phyloP scores from a whole-genome alignment of 306 rosid species.

The Fragaria nilgerrensis region DNA sequence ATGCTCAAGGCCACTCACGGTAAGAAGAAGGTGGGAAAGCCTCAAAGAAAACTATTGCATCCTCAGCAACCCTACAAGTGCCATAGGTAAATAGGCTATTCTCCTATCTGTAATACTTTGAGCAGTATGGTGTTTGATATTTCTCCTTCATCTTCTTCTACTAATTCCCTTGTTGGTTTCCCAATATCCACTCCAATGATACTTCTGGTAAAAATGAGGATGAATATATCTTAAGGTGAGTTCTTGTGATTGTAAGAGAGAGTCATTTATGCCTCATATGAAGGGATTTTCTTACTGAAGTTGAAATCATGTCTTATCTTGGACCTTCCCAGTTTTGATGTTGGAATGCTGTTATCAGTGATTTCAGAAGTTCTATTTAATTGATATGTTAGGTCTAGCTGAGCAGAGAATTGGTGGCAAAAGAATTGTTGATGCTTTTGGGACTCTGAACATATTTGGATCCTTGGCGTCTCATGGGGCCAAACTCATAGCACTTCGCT shows the following conservation, averaged over 20 bases:
- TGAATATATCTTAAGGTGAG: not conserved
- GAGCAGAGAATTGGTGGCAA: not conserved
- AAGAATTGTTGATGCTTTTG: not conserved
- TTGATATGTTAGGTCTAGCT: not conserved
- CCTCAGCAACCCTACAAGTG: not conserved
- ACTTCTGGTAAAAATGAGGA: not conserved
- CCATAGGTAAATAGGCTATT: not conserved
- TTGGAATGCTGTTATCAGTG: not conserved
- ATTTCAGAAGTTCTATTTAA: not conserved
- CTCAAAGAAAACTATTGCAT: not conserved
- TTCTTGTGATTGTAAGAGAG: not conserved
- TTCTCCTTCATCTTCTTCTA: not conserved
- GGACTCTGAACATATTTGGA: not conserved
- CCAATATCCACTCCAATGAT: not conserved
- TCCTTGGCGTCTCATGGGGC: not conserved
- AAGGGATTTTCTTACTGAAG: not conserved
- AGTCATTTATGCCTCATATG: not conserved
- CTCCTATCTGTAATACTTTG: not conserved
- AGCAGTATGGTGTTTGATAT: not conserved
- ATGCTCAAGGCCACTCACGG: not conserved
- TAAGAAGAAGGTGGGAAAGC: not conserved
- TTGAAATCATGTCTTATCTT: not conserved
- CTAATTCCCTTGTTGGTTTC: not conserved
- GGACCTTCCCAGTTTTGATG: not conserved
- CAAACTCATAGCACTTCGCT: not conserved